Evolutionary conservation across 2,329 filamentous ascomycete genomes (phyloP).

Genomic region (Ceratocystis albifundus): DNA sequence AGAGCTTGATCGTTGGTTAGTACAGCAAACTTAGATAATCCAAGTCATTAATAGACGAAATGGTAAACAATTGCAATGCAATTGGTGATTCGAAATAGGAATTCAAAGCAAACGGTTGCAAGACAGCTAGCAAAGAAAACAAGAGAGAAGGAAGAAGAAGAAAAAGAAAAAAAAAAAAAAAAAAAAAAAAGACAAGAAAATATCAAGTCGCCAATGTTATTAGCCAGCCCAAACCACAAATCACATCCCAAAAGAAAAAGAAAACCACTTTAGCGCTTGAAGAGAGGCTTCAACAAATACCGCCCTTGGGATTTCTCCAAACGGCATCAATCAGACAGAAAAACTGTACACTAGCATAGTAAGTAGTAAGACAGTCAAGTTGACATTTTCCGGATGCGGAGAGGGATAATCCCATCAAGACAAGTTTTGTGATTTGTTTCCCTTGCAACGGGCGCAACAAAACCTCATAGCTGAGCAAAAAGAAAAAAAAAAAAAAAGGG

Average conservation of each 20-base stretch:
- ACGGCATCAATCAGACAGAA: conserved; percentile 6
- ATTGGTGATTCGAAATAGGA: conserved; percentile 13
- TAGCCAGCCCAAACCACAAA: conserved; percentile 12
- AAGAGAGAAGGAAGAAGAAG: too few species aligned
- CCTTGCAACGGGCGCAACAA: not conserved
- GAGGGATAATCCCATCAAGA: conserved; percentile 1
- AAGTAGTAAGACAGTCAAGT: conserved; percentile 10
- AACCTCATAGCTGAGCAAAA: not conserved
- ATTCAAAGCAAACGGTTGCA: conserved; percentile 13
- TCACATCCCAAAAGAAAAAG: not conserved
- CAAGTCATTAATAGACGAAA: conserved; percentile 11
- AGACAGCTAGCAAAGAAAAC: conserved; percentile 14
- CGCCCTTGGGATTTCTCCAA: conserved; percentile 10
- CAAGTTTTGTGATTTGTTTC: not conserved
- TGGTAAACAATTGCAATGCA: conserved; percentile 7
- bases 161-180: conserved; percentile 5
- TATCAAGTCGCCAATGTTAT: conserved; percentile 16
- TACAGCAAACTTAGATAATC: conserved; percentile 3
- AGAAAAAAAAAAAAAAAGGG: not conserved
- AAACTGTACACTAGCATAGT: conserved; percentile 12
- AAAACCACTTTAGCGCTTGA: conserved; percentile 12
- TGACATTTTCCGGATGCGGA: conserved; percentile 8
- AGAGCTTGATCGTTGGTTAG: not conserved
- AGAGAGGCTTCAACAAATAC: conserved; percentile 15
- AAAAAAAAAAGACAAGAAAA: conserved; percentile 6